Conservation (phyloP, 345 rosid genomes). For the Salix exigua region DNA sequence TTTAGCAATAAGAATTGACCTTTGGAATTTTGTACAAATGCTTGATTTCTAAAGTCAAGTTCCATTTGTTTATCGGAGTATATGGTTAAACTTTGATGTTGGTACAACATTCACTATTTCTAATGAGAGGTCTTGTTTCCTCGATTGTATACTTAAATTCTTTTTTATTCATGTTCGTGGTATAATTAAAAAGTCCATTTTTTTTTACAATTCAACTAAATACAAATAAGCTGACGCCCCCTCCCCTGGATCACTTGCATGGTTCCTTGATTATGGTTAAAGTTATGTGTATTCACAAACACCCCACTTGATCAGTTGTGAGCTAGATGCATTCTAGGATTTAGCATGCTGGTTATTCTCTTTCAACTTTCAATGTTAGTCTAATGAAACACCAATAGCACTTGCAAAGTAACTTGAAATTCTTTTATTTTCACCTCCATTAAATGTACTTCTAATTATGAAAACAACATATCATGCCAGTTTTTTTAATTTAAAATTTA, state of each 20-base stretch:
- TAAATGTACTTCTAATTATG: too few species aligned
- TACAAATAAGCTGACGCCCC: not conserved
- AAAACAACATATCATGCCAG: too few species aligned
- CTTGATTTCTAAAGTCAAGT: not conserved
- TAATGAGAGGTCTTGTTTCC: not conserved
- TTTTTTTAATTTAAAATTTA: too few species aligned
- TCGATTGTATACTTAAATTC: not conserved
- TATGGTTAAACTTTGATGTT: not conserved
- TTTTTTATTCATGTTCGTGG: not conserved
- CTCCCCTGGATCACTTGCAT: not conserved
- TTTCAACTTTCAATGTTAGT: not conserved
- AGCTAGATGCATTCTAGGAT: not conserved
- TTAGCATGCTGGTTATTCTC: not conserved
- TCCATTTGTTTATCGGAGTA: not conserved
- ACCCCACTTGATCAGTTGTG: not conserved
- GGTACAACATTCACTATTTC: not conserved
- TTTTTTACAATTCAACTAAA: not conserved
- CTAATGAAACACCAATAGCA: not conserved
- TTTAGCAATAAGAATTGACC: not conserved
- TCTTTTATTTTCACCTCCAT: too few species aligned
- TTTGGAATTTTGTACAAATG: not conserved
- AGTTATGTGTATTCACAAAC: not conserved
- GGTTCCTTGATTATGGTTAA: not conserved
- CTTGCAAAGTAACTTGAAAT: not conserved
- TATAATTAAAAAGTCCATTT: not conserved